Evolutionary conservation across 2,329 filamentous ascomycete genomes (phyloP), one percentile per base, ranked within the genome.

Genomic region (Reticulascus tulasneorum): DNA sequence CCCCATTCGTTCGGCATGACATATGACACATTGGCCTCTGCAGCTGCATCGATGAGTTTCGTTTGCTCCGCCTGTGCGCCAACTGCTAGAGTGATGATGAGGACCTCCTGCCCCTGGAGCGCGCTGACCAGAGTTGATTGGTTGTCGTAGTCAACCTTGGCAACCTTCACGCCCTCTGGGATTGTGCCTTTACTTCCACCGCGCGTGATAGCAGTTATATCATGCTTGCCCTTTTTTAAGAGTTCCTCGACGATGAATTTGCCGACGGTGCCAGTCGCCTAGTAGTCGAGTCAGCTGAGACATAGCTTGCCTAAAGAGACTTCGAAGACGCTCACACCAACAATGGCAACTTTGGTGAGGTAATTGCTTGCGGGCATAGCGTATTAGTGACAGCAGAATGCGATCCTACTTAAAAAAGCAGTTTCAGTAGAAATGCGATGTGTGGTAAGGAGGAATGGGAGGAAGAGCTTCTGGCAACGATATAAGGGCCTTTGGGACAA

Each of bases 121-220:
- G 73, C 75, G 0, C 50, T 46, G 3, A 73, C 56, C 9, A 82
- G 47, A 2, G 66, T 60, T 1, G 48, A 29, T 8, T 60, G 47
- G 29, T 71, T 55, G 18, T 58, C 51, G 43, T 74, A 75, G 47
- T 72, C 58, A 19, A 78, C 55, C 4, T 47, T 40, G 19, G 56
- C 60, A 11, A 61, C 44, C 3, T 55, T 49, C 16, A 76, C 59
- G 11, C 69, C 68, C 0, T 55, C 44, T 3, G 73, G 70, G 3
- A 75, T 45, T n/a, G 44, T 56, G 33, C 54, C 58, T 0, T 44
- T 37, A 55, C 69, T 72, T 38, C 54, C 58, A 23, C 53, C 49
- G 26, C 74, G 75, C 3, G 71, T 70, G 23, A 77, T 54, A 13
- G 72, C 75, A 0, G 71, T 78, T 17, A 79, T 53, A 5, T 52